phyloP scores from a whole-genome alignment of 176 grass and related monocot species.

The Bolboschoenus planiculmis region DNA sequence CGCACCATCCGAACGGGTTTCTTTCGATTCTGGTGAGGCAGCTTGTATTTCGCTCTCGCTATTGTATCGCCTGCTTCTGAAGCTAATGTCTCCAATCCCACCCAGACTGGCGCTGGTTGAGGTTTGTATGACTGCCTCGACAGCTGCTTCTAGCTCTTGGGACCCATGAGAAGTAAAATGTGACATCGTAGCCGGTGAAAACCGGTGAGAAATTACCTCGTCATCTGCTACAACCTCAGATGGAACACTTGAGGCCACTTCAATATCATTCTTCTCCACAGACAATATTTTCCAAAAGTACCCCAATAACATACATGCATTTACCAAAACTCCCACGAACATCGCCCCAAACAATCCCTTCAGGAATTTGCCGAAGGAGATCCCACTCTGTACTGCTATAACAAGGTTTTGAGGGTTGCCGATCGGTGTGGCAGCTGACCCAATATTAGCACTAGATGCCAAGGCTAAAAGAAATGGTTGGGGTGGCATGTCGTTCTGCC shows the following conservation, averaged over 20 bases:
- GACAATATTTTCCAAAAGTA: conserved; percentile 76
- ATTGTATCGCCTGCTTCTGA: conserved; percentile 57
- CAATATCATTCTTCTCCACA: conserved; percentile 36
- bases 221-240: conserved; percentile 46
- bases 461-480: conserved; percentile 92
- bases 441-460: conserved; percentile 89
- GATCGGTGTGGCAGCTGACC: conserved; percentile 74
- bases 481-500: conserved; percentile 86
- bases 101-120: conserved; percentile 28
- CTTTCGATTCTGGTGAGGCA: conserved; percentile 10
- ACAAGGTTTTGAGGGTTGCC: conserved; percentile 98
- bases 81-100: conserved; percentile 20
- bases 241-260: background rate
- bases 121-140: conserved; percentile 24
- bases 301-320: conserved; percentile 52
- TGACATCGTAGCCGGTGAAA: conserved; percentile 79
- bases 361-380: conserved; percentile 68
- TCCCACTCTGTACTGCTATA: conserved; percentile 75
- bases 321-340: conserved; percentile 60
- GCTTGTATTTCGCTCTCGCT: conserved; percentile 71
- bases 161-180: conserved; percentile 42
- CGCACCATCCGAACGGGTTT: conserved; percentile 15
- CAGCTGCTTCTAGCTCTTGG: conserved; percentile 24
- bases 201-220: conserved; percentile 74
- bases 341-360: conserved; percentile 70